These are phyloP conservation scores for Suillus clintonianus DNA, from an alignment of 768 basidiomycete genomes.

Conservation along the genomic window DNA sequence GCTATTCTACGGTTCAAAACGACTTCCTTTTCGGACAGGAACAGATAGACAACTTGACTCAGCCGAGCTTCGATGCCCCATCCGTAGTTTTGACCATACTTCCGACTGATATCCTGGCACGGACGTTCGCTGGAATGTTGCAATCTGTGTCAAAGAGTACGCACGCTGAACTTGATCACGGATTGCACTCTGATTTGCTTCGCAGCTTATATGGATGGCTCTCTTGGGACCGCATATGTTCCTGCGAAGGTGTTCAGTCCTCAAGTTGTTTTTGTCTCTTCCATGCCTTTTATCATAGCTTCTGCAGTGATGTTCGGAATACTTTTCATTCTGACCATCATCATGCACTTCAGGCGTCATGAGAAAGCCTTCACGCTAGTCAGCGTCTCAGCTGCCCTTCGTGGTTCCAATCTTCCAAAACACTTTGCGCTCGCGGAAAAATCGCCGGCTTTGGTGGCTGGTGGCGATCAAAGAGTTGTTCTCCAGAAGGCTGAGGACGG, in stretches of 20 bases:
- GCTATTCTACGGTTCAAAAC: slow-evolving; percentile 8
- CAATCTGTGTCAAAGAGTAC: slow-evolving; percentile 15
- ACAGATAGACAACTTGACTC: slow-evolving; percentile 15
- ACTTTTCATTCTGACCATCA: slow-evolving; percentile 18
- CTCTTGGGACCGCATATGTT: slow-evolving; percentile 28
- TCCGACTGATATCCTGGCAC: slow-evolving; percentile 17
- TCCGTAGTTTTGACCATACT: slow-evolving; percentile 7
- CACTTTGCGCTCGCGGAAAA: slow-evolving; percentile 12
- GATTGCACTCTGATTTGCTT: not conserved
- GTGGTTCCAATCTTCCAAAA: slow-evolving; percentile 26
- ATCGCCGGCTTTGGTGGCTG: not conserved
- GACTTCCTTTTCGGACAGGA: slow-evolving; percentile 21
- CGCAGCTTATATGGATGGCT: slow-evolving; percentile 22
- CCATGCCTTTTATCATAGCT: slow-evolving; percentile 27
- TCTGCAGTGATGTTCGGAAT: slow-evolving; percentile 25
- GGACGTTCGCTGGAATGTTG: slow-evolving; percentile 19
- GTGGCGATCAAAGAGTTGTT: not conserved
- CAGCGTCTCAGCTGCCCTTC: slow-evolving; percentile 21
- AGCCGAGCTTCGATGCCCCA: not conserved
- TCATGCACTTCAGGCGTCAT: slow-evolving; percentile 22
- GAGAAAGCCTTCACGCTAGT: slow-evolving; percentile 28
- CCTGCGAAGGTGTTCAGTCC: slow-evolving; percentile 25
- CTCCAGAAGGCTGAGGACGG: slow-evolving; percentile 7
- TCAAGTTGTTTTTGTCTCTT: slow-evolving; percentile 24
- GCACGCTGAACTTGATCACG: slow-evolving; percentile 14